Percentiles rank a stretch among this genome's conserved stretches.
Conservation (phyloP, 148 eudicot genomes). For the Amaranthus cruentus region DNA sequence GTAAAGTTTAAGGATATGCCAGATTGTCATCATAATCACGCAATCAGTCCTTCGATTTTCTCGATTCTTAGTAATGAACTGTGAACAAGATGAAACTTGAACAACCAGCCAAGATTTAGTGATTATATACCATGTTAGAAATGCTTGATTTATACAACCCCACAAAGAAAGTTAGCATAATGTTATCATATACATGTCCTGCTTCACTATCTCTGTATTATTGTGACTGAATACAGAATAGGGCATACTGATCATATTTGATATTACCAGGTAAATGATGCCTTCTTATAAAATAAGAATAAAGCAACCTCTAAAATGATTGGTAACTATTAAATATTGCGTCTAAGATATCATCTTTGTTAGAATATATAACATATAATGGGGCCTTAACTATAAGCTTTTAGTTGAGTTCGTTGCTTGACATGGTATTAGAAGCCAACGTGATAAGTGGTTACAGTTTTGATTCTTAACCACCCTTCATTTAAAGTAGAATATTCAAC, state of each 20-base stretch:
- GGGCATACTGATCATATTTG: not conserved
- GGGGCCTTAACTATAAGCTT: too few relatives aligned
- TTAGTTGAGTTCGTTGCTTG: too few relatives aligned
- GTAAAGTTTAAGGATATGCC: not conserved
- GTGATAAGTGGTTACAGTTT: too few relatives aligned
- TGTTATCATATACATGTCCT: not conserved
- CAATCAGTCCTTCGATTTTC: not conserved
- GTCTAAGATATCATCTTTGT: not conserved
- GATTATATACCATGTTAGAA: not conserved
- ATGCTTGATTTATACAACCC: not conserved
- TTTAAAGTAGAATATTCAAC: too few relatives aligned
- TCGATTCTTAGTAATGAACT: not conserved
- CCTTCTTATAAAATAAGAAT: not conserved
- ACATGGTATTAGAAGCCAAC: not conserved
- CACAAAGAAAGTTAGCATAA: not conserved
- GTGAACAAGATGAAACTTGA: not conserved
- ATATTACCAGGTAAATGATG: not conserved
- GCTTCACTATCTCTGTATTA: not conserved
- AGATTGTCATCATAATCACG: not conserved
- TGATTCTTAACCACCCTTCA: too few relatives aligned
- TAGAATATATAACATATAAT: not conserved
- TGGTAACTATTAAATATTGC: not conserved
- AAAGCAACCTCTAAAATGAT: not conserved
- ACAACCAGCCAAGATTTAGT: not conserved
- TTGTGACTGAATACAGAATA: not conserved